Conservation (phyloP, 2,329 filamentous ascomycete genomes). For the Monilinia polystroma region DNA sequence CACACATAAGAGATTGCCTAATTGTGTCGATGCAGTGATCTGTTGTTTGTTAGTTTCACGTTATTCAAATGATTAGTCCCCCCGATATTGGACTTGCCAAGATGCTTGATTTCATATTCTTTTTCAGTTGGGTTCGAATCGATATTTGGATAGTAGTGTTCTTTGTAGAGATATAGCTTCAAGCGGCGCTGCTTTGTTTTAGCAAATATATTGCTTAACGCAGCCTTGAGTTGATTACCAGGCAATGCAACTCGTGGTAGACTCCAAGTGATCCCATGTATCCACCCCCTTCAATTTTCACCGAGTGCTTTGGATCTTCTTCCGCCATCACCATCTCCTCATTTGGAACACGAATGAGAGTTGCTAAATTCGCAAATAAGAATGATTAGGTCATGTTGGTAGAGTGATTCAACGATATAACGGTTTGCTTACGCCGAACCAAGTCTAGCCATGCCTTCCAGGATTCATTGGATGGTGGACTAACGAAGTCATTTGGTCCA, state of each 20-base stretch:
- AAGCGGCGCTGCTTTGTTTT: not conserved
- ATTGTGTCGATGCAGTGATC: conserved; percentile 7
- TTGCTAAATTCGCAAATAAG: no score
- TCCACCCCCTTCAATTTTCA: no score
- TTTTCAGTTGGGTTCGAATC: not conserved
- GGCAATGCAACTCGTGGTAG: conserved; percentile 7
- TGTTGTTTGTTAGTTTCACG: not conserved
- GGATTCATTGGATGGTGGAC: not conserved
- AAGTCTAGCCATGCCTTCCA: not conserved
- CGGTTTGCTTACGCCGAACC: not conserved
- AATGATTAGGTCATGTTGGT: not conserved
- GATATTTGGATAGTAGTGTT: conserved; percentile 3
- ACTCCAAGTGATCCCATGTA: conserved; percentile 12
- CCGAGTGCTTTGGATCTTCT: no score
- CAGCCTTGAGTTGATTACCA: not conserved
- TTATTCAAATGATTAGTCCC: no score
- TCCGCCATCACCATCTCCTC: no score
- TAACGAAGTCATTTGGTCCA: not conserved
- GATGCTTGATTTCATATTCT: not conserved
- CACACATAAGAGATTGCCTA: not conserved
- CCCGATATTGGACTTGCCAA: not conserved
- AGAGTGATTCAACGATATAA: not conserved
- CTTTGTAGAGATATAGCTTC: conserved; percentile 10
- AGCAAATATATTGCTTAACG: no score
- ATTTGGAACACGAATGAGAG: no score